A percentile compares a stretch with the other conserved stretches of the same genome.
Evolutionary conservation across 163 green algal genomes (phyloP).

Genomic region (Chlorella variabilis): DNA sequence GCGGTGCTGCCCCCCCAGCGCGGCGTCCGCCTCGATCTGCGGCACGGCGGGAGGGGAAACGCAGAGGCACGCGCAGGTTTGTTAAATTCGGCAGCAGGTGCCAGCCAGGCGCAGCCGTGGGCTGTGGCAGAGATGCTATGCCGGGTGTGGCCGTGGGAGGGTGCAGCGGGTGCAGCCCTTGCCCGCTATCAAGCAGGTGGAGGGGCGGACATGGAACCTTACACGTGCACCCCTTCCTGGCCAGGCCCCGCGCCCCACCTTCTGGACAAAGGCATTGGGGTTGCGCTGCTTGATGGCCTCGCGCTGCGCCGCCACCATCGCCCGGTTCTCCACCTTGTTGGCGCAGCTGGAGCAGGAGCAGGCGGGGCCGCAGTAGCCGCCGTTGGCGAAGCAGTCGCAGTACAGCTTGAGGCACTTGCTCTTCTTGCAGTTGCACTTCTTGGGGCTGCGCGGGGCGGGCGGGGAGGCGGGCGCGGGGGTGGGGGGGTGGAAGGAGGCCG

Average conservation of each 20-base stretch:
- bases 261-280: conserved; percentile 78
- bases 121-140: too few species aligned
- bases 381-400: conserved; percentile 87
- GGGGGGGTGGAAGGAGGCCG: too few species aligned
- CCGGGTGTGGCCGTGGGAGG: too few species aligned
- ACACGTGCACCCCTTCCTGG: too few species aligned
- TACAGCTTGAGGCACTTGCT: conserved; percentile 97
- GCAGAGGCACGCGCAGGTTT: not conserved
- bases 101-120: too few species aligned
- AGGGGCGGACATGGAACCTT: too few species aligned
- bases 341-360: conserved; percentile 77
- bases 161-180: too few species aligned
- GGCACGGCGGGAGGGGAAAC: too few species aligned
- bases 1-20: conserved; percentile 45
- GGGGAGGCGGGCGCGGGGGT: not conserved
- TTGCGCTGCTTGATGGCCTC: conserved; percentile 68
- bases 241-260: too few species aligned
- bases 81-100: too few species aligned
- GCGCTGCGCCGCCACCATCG: conserved; percentile 53
- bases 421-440: conserved; percentile 97
- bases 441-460: conserved; percentile 26
- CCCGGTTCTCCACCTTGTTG: conserved; percentile 70
- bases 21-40: conserved; percentile 27
- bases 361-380: conserved; percentile 64
- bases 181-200: too few species aligned